These are phyloP conservation scores for Plasmodium billcollinsi DNA, from an alignment of 169 alveolate genomes.

Conservation along the genomic window DNA sequence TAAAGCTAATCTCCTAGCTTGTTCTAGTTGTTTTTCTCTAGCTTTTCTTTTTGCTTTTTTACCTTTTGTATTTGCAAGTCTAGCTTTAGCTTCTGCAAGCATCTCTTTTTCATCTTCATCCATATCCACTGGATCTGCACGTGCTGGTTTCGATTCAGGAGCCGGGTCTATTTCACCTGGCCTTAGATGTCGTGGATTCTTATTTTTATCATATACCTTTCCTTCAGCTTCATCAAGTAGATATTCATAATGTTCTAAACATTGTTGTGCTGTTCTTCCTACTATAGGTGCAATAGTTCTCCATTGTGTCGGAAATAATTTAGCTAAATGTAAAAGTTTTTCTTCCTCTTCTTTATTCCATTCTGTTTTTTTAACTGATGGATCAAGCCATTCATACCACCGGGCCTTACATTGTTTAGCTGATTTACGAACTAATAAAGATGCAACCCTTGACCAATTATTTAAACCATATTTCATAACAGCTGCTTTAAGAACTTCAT, in stretches of 20 bases:
- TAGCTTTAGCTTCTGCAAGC: slow-evolving; percentile 99
- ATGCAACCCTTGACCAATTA: slow-evolving; percentile 99
- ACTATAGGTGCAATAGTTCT: slow-evolving; percentile 99
- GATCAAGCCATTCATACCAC: slow-evolving; percentile 99
- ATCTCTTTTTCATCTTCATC: slow-evolving; percentile 99
- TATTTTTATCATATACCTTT: slow-evolving; percentile 84
- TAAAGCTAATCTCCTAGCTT: slow-evolving; percentile 97
- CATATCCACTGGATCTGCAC: slow-evolving; percentile 98
- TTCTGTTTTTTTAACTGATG: slow-evolving; percentile 98
- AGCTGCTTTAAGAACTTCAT: slow-evolving; percentile 99
- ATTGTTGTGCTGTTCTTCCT: slow-evolving; percentile 99
- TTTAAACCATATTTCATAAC: slow-evolving; percentile 99
- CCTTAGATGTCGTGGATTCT: slow-evolving; percentile 96
- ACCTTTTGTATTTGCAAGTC: slow-evolving; percentile 99
- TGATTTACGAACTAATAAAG: slow-evolving; percentile 97
- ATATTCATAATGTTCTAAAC: slow-evolving; percentile 98
- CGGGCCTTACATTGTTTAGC: slow-evolving; percentile 99
- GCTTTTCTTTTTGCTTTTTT: slow-evolving; percentile 99
- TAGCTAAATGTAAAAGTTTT: slow-evolving; percentile 98
- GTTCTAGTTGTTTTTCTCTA: slow-evolving; percentile 97
- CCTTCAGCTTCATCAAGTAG: slow-evolving; percentile 99
- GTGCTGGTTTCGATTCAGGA: slow-evolving; percentile 99
- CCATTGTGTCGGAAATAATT: slow-evolving; percentile 99
- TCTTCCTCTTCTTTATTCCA: slow-evolving; percentile 99
- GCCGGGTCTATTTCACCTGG: slow-evolving; percentile 99